Conservation (phyloP, 352 stramenopile genomes). For the Globisporangium emineosum region DNA sequence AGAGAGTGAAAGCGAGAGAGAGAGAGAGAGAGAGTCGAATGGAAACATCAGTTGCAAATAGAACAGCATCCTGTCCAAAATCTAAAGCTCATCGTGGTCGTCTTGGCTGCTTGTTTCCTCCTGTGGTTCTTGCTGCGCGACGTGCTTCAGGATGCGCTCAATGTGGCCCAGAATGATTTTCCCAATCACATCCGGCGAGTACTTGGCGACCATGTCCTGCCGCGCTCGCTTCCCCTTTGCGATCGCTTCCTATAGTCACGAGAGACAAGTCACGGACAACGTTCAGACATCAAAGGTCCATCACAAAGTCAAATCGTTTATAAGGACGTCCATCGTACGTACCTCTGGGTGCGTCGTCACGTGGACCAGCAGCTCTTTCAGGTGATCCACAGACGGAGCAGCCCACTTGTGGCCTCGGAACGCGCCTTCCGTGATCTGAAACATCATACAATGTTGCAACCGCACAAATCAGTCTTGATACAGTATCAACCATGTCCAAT, state of each 20-base stretch:
- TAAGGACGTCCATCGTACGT: neutral
- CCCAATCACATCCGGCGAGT: constrained; percentile 72
- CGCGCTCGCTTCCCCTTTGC: constrained; percentile 70
- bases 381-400: constrained; percentile 70
- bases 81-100: constrained; percentile 58
- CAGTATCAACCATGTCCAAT: neutral
- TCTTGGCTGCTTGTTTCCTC: neutral
- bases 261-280: neutral
- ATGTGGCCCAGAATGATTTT: constrained; percentile 63
- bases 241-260: constrained; percentile 38
- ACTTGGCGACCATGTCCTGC: constrained; percentile 81
- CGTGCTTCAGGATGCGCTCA: constrained; percentile 51
- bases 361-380: constrained; percentile 60
- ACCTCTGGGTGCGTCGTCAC: constrained; percentile 65
- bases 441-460: neutral
- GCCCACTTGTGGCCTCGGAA: constrained; percentile 85
- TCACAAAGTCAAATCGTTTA: neutral
- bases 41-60: neutral
- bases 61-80: constrained; percentile 1
- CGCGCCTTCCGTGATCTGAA: constrained; percentile 71
- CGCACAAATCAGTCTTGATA: neutral
- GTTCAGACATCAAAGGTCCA: neutral
- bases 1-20: constrained; percentile 25
- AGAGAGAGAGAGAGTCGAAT: neutral
- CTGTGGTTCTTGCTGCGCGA: constrained; percentile 22